Evolutionary conservation across 2,329 filamentous ascomycete genomes (phyloP).

Genomic region (Venturia effusa): DNA sequence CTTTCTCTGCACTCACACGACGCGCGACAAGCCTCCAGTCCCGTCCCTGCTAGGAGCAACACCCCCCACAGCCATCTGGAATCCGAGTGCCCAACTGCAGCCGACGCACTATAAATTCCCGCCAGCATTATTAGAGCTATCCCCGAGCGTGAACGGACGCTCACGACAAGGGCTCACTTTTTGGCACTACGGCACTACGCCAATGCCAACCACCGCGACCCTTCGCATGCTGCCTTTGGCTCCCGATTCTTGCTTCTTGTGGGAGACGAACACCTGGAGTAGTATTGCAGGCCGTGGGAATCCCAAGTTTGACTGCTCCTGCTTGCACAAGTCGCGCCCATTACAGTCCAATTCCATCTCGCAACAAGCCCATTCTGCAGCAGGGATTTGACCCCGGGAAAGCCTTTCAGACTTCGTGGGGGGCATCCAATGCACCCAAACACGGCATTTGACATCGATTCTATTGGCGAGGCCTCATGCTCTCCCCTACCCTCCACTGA

Average conservation of each 20-base stretch:
- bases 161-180: not conserved
- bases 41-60: not conserved
- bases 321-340: not conserved
- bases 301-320: not conserved
- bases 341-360: not conserved
- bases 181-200: not conserved
- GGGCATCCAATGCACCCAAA: constrained; percentile 15
- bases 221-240: not conserved
- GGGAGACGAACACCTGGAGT: not conserved
- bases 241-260: not conserved
- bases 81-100: not conserved
- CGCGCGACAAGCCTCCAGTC: not conserved
- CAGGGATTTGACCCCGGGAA: not conserved
- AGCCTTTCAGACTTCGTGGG: not conserved
- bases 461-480: constrained; percentile 16
- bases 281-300: too few species aligned
- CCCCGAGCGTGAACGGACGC: not conserved
- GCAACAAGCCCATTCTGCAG: not conserved
- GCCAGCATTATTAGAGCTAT: not conserved
- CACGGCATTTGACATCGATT: constrained; percentile 20
- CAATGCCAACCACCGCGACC: not conserved
- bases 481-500: not conserved
- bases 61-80: not conserved
- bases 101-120: not conserved
- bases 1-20: not conserved